Base-by-base conservation (phyloP, 1,284 basidiomycete species). In the Pulveroboletus sp. region DNA sequence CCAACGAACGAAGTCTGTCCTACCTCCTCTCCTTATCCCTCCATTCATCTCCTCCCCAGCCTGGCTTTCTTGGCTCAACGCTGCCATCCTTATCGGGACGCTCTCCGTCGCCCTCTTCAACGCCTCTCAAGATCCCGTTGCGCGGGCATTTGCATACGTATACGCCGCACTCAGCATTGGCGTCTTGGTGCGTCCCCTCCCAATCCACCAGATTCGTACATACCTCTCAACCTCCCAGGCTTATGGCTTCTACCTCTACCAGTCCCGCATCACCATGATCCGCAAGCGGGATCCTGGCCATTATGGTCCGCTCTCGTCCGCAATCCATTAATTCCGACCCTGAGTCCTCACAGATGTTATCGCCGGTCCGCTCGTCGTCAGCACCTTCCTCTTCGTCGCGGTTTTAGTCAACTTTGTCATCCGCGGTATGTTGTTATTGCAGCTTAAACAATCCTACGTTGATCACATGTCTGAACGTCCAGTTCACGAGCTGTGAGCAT, bases 1-100 rank as follows among this genome's bases (percentile, higher is more conserved):
- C 97, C 9, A 98, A 98, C 72, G 97, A 99, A 75, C 81, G 97
- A 64, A 99, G 91, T 93, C 58, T 53, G 80, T 73, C 29, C 39
- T 5, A 14, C 36, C 35, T 36, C 44, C 33, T 55, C 22, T 11
- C 18, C 36, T 31, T 17, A 10, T 54, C 24, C 35, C 12, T 10
- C 20, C 25, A 31, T 36, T 62, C 44, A 64, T 47, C 50, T 43
- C 43, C 50, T 33, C 18, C 52, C 9, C 51, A 92, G 91, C 95
- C 4, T 97, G 92, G 92, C 83, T 97, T 49, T 84, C 95, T 0
- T 98, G 96, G 85, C 77, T 97, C 49, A 93, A 92, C 63, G 87
- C 92, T 52, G 85, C 92, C 5, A 78, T 98, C 43, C 80, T 98
- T 22, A 80, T 98, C 55, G 94, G 90, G 6, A 89, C 93, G 0